A percentile compares a stretch with the other conserved stretches of the same genome.
Evolutionary conservation across 2,329 filamentous ascomycete genomes (phyloP).

Genomic region (Pseudopithomyces chartarum): DNA sequence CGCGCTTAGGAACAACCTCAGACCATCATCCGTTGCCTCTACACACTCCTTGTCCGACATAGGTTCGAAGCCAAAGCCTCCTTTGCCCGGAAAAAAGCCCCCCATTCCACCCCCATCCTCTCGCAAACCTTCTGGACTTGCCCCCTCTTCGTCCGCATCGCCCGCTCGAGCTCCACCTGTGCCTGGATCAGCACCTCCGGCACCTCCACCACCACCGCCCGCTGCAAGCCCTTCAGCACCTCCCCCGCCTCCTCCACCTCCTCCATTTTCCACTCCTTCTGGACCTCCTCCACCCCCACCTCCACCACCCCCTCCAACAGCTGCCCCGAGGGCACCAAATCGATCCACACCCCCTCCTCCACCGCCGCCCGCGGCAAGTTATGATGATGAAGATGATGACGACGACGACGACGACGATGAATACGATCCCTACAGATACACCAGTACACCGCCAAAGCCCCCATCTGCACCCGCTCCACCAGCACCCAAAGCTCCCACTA

Average conservation of each 20-base stretch:
- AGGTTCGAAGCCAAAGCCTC: conserved; percentile 66
- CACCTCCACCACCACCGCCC: conserved; percentile 43
- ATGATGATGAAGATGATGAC: conserved; percentile 16
- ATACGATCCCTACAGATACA: conserved; percentile 53
- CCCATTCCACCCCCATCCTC: conserved; percentile 62
- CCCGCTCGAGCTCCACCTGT: conserved; percentile 48
- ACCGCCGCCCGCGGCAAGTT: conserved; percentile 49
- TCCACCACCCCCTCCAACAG: conserved; percentile 41
- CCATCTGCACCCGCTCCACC: conserved; percentile 40
- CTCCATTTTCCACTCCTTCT: conserved; percentile 47
- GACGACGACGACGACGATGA: conserved; percentile 24
- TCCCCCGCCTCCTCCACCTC: conserved; percentile 50
- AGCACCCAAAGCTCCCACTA: conserved; percentile 53
- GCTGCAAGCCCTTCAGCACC: conserved; percentile 48
- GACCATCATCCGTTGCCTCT: conserved; percentile 66
- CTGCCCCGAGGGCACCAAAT: conserved; percentile 23
- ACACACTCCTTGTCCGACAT: conserved; percentile 60
- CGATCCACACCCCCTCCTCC: conserved; percentile 30
- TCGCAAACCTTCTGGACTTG: conserved; percentile 61
- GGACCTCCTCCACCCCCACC: conserved; percentile 44
- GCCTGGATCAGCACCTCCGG: conserved; percentile 41
- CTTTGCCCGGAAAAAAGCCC: conserved; percentile 77
- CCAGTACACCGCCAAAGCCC: conserved; percentile 50
- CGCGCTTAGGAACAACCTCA: conserved; percentile 49
- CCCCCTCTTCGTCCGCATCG: conserved; percentile 48